Conservation (phyloP, 768 basidiomycete genomes). For the Suillus brevipes region DNA sequence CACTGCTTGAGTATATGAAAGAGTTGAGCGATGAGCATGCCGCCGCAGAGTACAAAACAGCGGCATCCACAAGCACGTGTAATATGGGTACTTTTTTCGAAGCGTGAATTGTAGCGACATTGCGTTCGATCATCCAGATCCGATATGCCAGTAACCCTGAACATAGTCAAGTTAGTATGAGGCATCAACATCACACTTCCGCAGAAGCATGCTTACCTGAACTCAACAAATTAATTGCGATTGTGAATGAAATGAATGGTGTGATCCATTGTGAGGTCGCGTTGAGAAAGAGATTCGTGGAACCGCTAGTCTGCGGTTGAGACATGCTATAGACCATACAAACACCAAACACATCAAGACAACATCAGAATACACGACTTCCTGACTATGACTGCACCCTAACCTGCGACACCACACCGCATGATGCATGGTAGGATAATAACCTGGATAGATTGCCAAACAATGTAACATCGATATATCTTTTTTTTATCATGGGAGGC, state of each 20-base stretch:
- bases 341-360: not conserved
- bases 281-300: not conserved
- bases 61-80: not conserved
- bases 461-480: not conserved
- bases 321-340: not conserved
- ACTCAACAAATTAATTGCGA: not conserved
- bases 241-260: not conserved
- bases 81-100: not conserved
- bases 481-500: not conserved
- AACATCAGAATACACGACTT: not conserved
- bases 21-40: not conserved
- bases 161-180: not conserved
- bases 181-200: not conserved
- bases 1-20: not conserved
- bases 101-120: not conserved
- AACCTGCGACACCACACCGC: not conserved
- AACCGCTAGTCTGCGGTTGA: not conserved
- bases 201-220: not conserved
- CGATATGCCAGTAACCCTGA: not conserved
- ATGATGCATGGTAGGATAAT: not conserved
- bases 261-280: not conserved
- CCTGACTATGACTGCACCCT: not conserved
- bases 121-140: not conserved
- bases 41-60: not conserved
- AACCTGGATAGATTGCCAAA: not conserved